phyloP scores from a whole-genome alignment of 75 land plant species.

The Pinus albicaulis region DNA sequence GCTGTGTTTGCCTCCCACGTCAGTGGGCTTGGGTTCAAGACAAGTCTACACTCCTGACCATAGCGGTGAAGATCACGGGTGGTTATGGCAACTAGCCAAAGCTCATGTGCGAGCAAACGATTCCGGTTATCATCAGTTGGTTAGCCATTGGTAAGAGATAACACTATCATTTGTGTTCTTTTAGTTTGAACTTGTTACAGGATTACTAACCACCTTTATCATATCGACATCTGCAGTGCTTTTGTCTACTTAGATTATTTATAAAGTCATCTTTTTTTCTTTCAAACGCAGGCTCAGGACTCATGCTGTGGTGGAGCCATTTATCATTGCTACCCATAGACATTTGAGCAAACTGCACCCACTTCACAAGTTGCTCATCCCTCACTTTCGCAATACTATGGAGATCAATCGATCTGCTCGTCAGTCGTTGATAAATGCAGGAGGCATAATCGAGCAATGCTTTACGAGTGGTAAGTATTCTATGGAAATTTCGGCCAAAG shows the following conservation, averaged over 20 bases:
- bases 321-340: slow-evolving; percentile 64
- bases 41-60: slow-evolving; percentile 22
- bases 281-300: slow-evolving; percentile 40
- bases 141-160: slow-evolving; percentile 55
- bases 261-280: neutral
- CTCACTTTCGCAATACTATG: slow-evolving; percentile 79
- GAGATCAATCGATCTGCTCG: slow-evolving; percentile 65
- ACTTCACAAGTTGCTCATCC: slow-evolving; percentile 55
- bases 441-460: slow-evolving; percentile 50
- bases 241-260: too few relatives aligned
- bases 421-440: slow-evolving; percentile 47
- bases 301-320: slow-evolving; percentile 67
- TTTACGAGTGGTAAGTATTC: slow-evolving; percentile 36
- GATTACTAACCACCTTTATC: too few relatives aligned
- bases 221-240: too few relatives aligned
- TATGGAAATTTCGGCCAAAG: slow-evolving; percentile 59
- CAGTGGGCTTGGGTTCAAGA: neutral
- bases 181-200: too few relatives aligned
- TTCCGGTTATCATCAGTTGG: slow-evolving; percentile 55
- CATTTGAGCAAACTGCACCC: slow-evolving; percentile 76
- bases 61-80: too few relatives aligned
- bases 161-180: too few relatives aligned
- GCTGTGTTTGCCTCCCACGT: slow-evolving; percentile 23
- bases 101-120: slow-evolving; percentile 60
- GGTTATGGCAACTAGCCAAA: slow-evolving; percentile 63